These are phyloP conservation scores for Penicillium vulpinum DNA, from an alignment of 2,329 filamentous ascomycete species.

Conservation along the genomic window DNA sequence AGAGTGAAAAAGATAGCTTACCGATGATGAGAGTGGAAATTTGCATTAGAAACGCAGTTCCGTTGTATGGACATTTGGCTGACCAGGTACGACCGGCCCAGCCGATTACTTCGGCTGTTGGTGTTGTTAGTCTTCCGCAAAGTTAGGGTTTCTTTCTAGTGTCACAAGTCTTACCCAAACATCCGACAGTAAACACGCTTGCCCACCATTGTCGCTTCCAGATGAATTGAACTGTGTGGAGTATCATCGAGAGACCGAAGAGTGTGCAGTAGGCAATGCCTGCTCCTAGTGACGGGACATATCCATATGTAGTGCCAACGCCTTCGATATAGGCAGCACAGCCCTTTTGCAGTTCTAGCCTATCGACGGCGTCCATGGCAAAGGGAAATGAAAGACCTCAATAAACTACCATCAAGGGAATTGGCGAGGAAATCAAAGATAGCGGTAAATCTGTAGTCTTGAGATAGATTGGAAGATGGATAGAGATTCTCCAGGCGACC, in stretches of 20 bases:
- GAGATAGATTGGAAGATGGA: background rate
- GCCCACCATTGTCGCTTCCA: constrained; percentile 45
- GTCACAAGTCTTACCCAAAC: constrained; percentile 32
- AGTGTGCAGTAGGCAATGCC: constrained; percentile 37
- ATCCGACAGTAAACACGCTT: constrained; percentile 38
- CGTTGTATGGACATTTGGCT: constrained; percentile 51
- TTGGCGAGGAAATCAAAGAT: background rate
- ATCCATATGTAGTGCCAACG: constrained; percentile 33
- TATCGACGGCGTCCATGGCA: constrained; percentile 14
- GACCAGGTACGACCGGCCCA: constrained; percentile 54
- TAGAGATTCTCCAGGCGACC: background rate
- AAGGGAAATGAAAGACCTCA: background rate
- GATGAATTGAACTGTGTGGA: constrained; percentile 35
- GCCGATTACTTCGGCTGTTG: constrained; percentile 46
- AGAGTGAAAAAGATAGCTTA: background rate
- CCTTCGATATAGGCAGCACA: constrained; percentile 32
- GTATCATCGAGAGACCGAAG: constrained; percentile 39
- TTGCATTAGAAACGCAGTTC: constrained; percentile 52
- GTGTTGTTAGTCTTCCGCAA: background rate
- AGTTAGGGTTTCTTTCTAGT: background rate
- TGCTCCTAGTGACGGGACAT: constrained; percentile 34
- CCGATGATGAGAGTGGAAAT: constrained; percentile 46
- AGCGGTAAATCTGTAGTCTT: background rate
- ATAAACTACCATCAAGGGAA: too few species aligned
- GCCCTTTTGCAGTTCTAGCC: constrained; percentile 15